phyloP scores from a whole-genome alignment of 306 rosid species.

The Medicago truncatula region MtrunA17r5.0-ANR NC_053048.1:1239001-1239500 shows the following conservation, averaged over 20 bases:
- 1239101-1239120: slow-evolving; percentile 79
- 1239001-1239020: not conserved
- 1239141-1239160: slow-evolving; percentile 78
- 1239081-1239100: slow-evolving; percentile 69
- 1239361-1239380: not conserved
- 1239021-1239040: slow-evolving; percentile 51
- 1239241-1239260: slow-evolving; percentile 69
- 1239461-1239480: slow-evolving; percentile 65
- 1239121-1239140: slow-evolving; percentile 66
- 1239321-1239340: slow-evolving; percentile 60
- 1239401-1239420: not conserved
- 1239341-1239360: slow-evolving; percentile 13
- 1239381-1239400: not conserved
- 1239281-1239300: slow-evolving; percentile 80
- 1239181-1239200: slow-evolving; percentile 93
- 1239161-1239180: slow-evolving; percentile 79
- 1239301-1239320: slow-evolving; percentile 75
- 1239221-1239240: slow-evolving; percentile 72
- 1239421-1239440: slow-evolving; percentile 2
- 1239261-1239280: slow-evolving; percentile 76
- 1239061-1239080: slow-evolving; percentile 61
- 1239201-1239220: slow-evolving; percentile 67
- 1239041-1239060: slow-evolving; percentile 61
- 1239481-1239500: slow-evolving; percentile 82
- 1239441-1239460: slow-evolving; percentile 61